Percentiles rank a stretch among this genome's conserved stretches.
Evolutionary conservation across 176 grass and related monocot genomes (phyloP).

Genomic region (Oryza meyeriana): DNA sequence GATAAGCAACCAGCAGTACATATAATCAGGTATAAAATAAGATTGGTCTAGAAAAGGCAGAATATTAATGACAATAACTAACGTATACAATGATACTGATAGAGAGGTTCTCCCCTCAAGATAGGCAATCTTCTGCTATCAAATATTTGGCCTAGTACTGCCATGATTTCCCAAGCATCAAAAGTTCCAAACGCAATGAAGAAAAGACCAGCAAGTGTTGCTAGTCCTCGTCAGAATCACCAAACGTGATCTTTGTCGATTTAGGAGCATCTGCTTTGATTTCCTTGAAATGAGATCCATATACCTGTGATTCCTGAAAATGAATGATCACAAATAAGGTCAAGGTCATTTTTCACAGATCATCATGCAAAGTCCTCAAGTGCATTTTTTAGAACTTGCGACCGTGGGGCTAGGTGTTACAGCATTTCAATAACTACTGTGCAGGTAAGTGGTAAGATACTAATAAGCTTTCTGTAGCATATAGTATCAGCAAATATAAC

Average conservation of each 20-base stretch:
- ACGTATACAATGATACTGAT: background rate
- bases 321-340: slow-evolving; percentile 9
- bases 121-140: background rate
- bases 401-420: background rate
- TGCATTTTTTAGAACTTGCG: background rate
- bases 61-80: slow-evolving; percentile 8
- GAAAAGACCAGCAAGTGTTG: background rate
- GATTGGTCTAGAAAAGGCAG: background rate
- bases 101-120: background rate
- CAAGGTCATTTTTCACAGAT: background rate
- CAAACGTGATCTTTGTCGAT: slow-evolving; percentile 89
- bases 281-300: slow-evolving; percentile 91
- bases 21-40: background rate
- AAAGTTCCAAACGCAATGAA: background rate
- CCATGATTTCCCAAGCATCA: background rate
- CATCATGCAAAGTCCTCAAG: background rate
- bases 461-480: background rate
- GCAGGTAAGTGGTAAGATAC: background rate
- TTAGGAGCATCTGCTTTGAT: slow-evolving; percentile 87
- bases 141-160: background rate
- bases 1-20: background rate
- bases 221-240: slow-evolving; percentile 77
- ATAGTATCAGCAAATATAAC: background rate
- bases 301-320: slow-evolving; percentile 84
- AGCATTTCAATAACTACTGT: background rate